phyloP scores from a whole-genome alignment of 2,329 filamentous ascomycete species.

The Chaetomiaceae sp. region DNA sequence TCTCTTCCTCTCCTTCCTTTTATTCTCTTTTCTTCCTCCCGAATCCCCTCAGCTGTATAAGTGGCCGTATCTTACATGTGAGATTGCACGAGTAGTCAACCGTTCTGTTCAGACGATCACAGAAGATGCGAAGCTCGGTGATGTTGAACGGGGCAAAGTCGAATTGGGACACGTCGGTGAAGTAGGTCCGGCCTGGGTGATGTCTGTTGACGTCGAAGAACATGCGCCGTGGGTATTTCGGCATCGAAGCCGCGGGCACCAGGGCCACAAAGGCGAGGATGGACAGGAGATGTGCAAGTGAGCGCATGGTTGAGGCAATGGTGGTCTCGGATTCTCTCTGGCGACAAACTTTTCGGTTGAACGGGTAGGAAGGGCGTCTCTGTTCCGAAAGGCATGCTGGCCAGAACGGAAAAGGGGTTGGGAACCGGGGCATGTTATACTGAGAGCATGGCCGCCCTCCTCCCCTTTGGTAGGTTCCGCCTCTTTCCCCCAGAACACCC shows the following conservation, averaged over 20 bases:
- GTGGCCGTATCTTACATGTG: constrained; percentile 21
- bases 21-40: no score
- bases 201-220: neutral
- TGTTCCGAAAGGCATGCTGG: neutral
- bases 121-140: constrained; percentile 24
- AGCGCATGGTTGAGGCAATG: neutral
- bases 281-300: neutral
- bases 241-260: neutral
- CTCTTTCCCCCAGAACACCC: no score
- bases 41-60: no score
- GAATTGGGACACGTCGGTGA: constrained; percentile 20
- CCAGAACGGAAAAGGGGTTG: neutral
- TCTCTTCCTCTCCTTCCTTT: no score
- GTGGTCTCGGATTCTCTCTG: neutral
- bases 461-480: no score
- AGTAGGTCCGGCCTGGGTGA: neutral
- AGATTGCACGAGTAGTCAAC: constrained; percentile 22
- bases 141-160: constrained; percentile 26
- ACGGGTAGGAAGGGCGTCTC: neutral
- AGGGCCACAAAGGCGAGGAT: neutral
- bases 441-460: neutral
- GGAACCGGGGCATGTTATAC: neutral
- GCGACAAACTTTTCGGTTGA: no score
- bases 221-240: neutral
- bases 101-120: constrained; percentile 13